Conservation (phyloP, 805 yeast genomes). For the Kodamaea neixiangensis region DNA sequence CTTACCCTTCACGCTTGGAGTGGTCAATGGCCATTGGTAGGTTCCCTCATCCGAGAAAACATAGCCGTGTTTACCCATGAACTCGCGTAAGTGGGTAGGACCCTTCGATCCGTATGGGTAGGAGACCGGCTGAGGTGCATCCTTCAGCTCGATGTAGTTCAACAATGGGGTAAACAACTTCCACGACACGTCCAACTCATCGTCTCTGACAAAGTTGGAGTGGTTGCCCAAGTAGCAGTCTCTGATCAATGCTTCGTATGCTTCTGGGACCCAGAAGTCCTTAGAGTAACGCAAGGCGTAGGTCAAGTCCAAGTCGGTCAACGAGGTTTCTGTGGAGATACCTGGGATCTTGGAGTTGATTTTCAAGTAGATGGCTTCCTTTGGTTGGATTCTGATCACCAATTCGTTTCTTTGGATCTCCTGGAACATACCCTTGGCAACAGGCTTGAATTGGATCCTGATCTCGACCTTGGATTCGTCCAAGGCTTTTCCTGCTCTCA, state of each 20-base stretch:
- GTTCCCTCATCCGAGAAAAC: slow-evolving; percentile 59
- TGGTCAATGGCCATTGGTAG: slow-evolving; percentile 91
- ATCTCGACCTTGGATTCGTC: slow-evolving; percentile 94
- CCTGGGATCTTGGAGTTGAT: slow-evolving; percentile 95
- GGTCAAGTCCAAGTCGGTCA: slow-evolving; percentile 88
- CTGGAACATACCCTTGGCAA: slow-evolving; percentile 77
- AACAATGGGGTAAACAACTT: slow-evolving; percentile 88
- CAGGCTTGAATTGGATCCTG: slow-evolving; percentile 87
- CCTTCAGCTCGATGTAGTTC: slow-evolving; percentile 70
- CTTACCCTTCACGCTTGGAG: slow-evolving; percentile 41
- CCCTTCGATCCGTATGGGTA: slow-evolving; percentile 94
- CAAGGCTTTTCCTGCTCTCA: slow-evolving; percentile 98
- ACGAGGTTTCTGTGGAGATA: slow-evolving; percentile 73
- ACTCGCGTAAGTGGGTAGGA: slow-evolving; percentile 64
- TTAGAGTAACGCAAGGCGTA: slow-evolving; percentile 75
- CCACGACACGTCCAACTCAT: slow-evolving; percentile 95
- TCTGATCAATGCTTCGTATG: slow-evolving; percentile 92
- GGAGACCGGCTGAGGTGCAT: slow-evolving; percentile 64
- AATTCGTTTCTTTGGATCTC: slow-evolving; percentile 88
- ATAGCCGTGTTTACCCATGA: slow-evolving; percentile 71
- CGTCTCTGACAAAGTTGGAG: slow-evolving; percentile 96
- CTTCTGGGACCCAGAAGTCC: slow-evolving; percentile 95
- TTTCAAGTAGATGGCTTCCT: slow-evolving; percentile 91
- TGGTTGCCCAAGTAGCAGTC: slow-evolving; percentile 92
- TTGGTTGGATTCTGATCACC: slow-evolving; percentile 91